Conservation (phyloP, 2,329 filamentous ascomycete species). For the Knoxdaviesia proteae region DNA sequence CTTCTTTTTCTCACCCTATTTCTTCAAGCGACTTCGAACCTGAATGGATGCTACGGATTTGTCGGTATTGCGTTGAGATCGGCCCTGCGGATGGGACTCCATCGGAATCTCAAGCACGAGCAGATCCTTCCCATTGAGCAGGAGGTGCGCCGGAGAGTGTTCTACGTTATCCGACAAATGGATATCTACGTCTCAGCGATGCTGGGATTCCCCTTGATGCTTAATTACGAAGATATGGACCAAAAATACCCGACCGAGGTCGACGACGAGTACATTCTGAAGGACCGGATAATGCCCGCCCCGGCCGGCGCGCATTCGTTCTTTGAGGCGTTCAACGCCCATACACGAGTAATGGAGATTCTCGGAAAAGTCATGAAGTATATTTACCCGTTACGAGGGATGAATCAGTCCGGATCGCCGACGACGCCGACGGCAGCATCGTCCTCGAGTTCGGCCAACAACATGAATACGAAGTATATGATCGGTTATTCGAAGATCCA, state of each 20-base stretch:
- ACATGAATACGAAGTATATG: conserved; percentile 18
- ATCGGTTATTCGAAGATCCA: conserved; percentile 44
- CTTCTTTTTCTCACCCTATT: conserved; percentile 66
- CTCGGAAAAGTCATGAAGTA: conserved; percentile 41
- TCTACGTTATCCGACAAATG: conserved; percentile 49
- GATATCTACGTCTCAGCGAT: conserved; percentile 50
- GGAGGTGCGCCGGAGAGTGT: conserved; percentile 41
- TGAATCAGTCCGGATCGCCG: conserved; percentile 20
- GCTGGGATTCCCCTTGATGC: conserved; percentile 42
- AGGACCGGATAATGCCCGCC: conserved; percentile 27
- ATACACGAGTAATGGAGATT: conserved; percentile 42
- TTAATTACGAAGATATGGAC: conserved; percentile 44
- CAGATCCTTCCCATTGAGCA: conserved; percentile 41
- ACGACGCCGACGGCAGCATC: conserved; percentile 2
- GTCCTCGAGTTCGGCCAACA: no score
- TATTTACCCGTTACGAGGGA: conserved; percentile 36
- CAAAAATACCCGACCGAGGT: conserved; percentile 43
- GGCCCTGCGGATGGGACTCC: conserved; percentile 57
- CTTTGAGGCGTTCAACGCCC: conserved; percentile 45
- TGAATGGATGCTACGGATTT: conserved; percentile 63
- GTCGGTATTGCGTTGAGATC: conserved; percentile 59
- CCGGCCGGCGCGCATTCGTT: conserved; percentile 38
- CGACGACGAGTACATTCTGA: conserved; percentile 47
- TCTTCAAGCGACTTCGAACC: conserved; percentile 56
- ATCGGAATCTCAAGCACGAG: conserved; percentile 47